These are phyloP conservation scores for Malassezia vespertilionis DNA, from an alignment of 1,284 basidiomycete species.

Conservation along the genomic window DNA sequence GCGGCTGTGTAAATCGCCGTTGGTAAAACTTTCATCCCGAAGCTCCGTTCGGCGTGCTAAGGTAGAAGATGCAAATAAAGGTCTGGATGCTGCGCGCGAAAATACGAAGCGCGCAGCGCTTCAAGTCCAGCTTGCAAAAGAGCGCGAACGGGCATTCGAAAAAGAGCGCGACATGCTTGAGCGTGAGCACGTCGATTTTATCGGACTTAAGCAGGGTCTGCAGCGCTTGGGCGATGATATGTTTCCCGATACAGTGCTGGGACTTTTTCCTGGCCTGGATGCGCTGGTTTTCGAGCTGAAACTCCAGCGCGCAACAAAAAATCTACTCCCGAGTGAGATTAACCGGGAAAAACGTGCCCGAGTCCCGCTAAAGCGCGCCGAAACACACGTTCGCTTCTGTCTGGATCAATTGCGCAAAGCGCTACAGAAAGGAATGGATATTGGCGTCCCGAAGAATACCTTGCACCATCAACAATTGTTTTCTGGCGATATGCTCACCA, in stretches of 20 bases:
- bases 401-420: conserved; percentile 22
- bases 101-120: no score
- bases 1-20: no score
- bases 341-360: conserved; percentile 28
- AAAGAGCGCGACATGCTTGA: conserved; percentile 16
- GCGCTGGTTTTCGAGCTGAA: conserved; percentile 23
- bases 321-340: conserved; percentile 24
- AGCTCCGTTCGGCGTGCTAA: no score
- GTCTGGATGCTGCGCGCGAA: no score
- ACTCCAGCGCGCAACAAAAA: conserved; percentile 15
- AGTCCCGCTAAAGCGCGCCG: conserved; percentile 19
- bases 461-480: conserved; percentile 26
- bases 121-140: no score
- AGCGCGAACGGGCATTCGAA: no score
- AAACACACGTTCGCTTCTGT: conserved; percentile 14
- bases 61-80: no score
- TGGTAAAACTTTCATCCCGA: no score
- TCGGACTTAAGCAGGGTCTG: conserved; percentile 5
- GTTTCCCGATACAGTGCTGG: background rate
- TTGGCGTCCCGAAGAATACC: conserved; percentile 25
- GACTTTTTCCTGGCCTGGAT: conserved; percentile 16
- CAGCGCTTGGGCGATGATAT: background rate
- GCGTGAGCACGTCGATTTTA: conserved; percentile 14
- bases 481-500: conserved; percentile 12
- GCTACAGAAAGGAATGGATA: conserved; percentile 25